Conservation (phyloP, 1,284 basidiomycete genomes). For the Rhodotorula sp. region DNA sequence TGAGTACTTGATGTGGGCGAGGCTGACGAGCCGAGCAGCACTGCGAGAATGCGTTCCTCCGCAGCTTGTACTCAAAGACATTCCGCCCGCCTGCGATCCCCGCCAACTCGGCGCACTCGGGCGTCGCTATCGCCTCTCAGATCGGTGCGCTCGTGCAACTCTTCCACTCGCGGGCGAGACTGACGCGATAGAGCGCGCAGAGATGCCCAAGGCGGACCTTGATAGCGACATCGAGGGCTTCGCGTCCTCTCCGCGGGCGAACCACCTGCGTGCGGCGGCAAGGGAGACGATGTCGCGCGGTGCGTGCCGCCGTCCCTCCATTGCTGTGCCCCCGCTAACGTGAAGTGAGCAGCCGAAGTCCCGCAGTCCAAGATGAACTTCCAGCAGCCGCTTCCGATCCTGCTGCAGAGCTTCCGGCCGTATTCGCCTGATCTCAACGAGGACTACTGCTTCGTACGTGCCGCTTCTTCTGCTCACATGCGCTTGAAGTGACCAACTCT, state of each 20-base stretch:
- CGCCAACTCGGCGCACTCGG: background rate
- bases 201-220: slow-evolving; percentile 48
- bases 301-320: background rate
- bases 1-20: background rate
- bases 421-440: slow-evolving; percentile 54
- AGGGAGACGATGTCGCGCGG: slow-evolving; percentile 52
- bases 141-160: slow-evolving; percentile 27
- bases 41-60: slow-evolving; percentile 52
- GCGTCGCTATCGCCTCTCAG: slow-evolving; percentile 25
- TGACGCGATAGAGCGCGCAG: background rate
- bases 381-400: slow-evolving; percentile 54
- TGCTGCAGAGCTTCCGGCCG: slow-evolving; percentile 55
- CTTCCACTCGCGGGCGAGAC: no score
- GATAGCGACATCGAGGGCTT: slow-evolving; percentile 48
- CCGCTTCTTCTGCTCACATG: background rate
- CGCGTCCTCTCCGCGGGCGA: slow-evolving; percentile 46
- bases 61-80: slow-evolving; percentile 50
- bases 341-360: slow-evolving; percentile 45
- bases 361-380: slow-evolving; percentile 37
- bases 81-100: slow-evolving; percentile 23
- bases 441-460: slow-evolving; percentile 42
- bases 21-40: slow-evolving; percentile 29
- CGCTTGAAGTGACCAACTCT: background rate
- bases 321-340: slow-evolving; percentile 53
- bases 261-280: slow-evolving; percentile 71